phyloP scores from a whole-genome alignment of 169 alveolate genomes.

The Eimeria necatrix region DNA sequence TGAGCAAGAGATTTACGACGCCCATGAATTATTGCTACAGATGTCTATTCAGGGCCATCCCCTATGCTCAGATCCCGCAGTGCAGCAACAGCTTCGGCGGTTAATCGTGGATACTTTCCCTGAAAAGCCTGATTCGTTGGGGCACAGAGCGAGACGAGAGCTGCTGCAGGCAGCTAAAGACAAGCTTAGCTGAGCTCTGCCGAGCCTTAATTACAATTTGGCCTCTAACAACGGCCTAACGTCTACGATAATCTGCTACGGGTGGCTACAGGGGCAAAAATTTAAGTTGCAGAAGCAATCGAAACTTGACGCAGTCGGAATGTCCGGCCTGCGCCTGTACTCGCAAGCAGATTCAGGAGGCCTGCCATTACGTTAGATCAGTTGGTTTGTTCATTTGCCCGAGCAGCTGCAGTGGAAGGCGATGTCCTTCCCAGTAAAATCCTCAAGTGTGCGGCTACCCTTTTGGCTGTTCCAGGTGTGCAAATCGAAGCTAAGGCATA shows the following conservation, averaged over 20 bases:
- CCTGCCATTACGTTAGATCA: slow-evolving; percentile 27
- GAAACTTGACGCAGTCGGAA: neutral
- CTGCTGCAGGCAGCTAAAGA: slow-evolving; percentile 62
- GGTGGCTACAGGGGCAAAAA: neutral
- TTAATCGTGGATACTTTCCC: slow-evolving; percentile 18
- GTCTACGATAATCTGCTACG: neutral
- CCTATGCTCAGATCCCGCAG: slow-evolving; percentile 48
- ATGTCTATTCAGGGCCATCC: slow-evolving; percentile 51
- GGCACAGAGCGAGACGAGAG: slow-evolving; percentile 67
- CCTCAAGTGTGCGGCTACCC: neutral
- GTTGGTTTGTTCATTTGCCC: neutral
- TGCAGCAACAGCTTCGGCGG: slow-evolving; percentile 63
- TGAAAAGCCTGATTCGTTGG: slow-evolving; percentile 34
- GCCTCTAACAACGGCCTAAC: slow-evolving; percentile 7
- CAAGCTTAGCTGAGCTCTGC: slow-evolving; percentile 46
- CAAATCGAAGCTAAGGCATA: neutral
- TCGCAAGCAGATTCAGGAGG: slow-evolving; percentile 10
- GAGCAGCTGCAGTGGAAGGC: slow-evolving; percentile 19
- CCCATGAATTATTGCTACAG: slow-evolving; percentile 40
- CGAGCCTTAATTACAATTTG: neutral
- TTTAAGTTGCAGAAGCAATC: neutral
- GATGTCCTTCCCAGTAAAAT: neutral
- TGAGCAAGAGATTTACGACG: slow-evolving; percentile 75
- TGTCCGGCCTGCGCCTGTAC: slow-evolving; percentile 1
- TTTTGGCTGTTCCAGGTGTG: slow-evolving; percentile 6